Percentiles rank a stretch among this genome's conserved stretches.
phyloP scores from a whole-genome alignment of 495 filamentous ascomycete species.

The Apiosordaria backusii region DNA sequence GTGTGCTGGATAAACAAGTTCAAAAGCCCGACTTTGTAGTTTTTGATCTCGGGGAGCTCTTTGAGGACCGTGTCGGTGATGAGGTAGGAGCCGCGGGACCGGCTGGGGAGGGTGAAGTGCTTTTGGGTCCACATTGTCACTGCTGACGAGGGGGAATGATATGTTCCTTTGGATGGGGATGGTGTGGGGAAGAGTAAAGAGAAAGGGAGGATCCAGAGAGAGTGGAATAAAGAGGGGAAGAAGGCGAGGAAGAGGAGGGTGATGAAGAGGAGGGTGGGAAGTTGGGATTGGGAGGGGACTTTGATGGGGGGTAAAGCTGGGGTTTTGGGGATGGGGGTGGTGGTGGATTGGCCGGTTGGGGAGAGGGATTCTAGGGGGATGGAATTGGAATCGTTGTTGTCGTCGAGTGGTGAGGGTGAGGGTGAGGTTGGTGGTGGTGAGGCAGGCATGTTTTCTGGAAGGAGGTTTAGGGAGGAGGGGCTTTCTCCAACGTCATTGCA shows the following conservation, averaged over 20 bases:
- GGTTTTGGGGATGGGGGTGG: neutral
- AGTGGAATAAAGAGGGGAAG: constrained; percentile 54
- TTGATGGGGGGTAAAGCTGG: neutral
- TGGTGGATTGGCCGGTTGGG: neutral
- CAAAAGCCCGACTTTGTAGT: constrained; percentile 81
- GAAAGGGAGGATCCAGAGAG: constrained; percentile 42
- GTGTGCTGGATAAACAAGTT: constrained; percentile 92
- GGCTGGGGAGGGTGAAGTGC: constrained; percentile 67
- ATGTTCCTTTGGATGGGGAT: neutral
- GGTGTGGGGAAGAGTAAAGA: constrained; percentile 19
- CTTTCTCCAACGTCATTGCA: constrained; percentile 15
- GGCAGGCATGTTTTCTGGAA: constrained; percentile 11
- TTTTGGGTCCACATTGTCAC: constrained; percentile 60
- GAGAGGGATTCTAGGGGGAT: neutral
- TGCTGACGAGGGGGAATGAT: neutral
- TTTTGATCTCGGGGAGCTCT: constrained; percentile 67
- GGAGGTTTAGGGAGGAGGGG: constrained; percentile 2
- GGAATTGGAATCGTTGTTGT: constrained; percentile 1
- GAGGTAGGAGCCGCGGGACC: constrained; percentile 81
- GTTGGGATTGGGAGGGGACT: constrained; percentile 10
- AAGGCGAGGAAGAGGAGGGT: constrained; percentile 49
- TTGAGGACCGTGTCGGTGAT: constrained; percentile 69
- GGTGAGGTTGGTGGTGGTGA: constrained; percentile 1
- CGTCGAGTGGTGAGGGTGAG: neutral
- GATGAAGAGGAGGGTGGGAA: constrained; percentile 45